Evolutionary conservation across 768 basidiomycete genomes (phyloP), one percentile per base, ranked within the genome.

Genomic region (Boletellus sp.): DNA sequence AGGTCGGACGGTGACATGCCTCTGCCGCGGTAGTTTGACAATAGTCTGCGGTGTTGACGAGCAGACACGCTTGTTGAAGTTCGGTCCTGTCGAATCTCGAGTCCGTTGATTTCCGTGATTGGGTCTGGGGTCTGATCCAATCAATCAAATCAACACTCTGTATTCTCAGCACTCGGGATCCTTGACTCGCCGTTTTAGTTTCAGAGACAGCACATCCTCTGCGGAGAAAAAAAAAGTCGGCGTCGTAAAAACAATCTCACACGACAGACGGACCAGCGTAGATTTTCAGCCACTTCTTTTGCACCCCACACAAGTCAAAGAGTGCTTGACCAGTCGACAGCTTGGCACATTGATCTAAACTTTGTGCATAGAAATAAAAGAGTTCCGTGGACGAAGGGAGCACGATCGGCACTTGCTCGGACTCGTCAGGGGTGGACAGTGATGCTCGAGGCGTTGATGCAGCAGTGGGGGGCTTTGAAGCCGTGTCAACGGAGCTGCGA

Each of bases 21-120:
- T 96, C 92, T 17, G 83, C 62, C 1, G 94, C 90, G 3, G 95
- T 99, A 1, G 81, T 83, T 55, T 94, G 89, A 62, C 96, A 99
- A 64, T 98, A 99, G 63, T 98, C 94, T 1, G 94, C 95, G 0
- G 96, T 99, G 61, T 99, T 98, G 62, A 99, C 84, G 22, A 95
- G 71, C n/a, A 92, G 72, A 63, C 91, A 94, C 0, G 90, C 83
- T 54, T 88, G 90, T 59, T 81, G 84, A 28, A 98, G 67, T 51
- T 94, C 85, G 4, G 75, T 74, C 8, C 78, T 54, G 63, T 96
- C 94, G 28, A 83, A 78, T n/a, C 87, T 80, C 6, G 81, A 80
- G 42, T 99, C 95, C 17, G 74, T 74, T 2, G 94, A 97, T 58
- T 79, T 80, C 2, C 94, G 82, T 40, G 73, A 47, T 45, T 66